These are phyloP conservation scores for Mycena latifolia DNA, from an alignment of 768 basidiomycete species.

Conservation along the genomic window DNA sequence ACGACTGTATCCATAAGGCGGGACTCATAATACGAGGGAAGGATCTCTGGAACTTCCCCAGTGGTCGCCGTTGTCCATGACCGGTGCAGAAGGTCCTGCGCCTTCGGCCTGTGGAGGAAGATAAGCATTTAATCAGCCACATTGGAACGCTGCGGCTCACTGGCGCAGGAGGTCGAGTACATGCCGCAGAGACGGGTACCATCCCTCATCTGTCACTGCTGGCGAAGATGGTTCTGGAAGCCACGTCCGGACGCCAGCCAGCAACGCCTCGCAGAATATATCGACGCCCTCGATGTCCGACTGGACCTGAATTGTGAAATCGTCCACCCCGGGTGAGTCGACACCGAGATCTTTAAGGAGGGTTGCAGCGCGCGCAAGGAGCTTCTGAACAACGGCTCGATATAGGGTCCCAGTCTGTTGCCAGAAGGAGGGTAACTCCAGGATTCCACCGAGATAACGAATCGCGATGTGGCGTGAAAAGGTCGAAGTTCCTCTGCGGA, in stretches of 20 bases:
- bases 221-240: neutral
- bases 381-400: too few relatives aligned
- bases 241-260: neutral
- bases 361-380: too few relatives aligned
- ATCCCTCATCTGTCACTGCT: neutral
- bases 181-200: neutral
- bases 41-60: neutral
- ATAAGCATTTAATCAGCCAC: neutral
- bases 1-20: neutral
- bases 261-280: neutral
- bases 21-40: neutral
- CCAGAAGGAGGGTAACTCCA: too few relatives aligned
- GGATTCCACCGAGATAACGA: too few relatives aligned
- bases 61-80: neutral
- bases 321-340: neutral
- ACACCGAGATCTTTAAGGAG: neutral
- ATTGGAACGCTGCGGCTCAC: neutral
- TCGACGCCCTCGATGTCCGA: neutral
- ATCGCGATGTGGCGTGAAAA: too few relatives aligned
- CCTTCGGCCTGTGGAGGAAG: neutral
- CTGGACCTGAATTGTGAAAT: neutral
- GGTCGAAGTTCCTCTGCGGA: too few relatives aligned
- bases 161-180: conserved; percentile 8
- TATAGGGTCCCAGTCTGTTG: too few relatives aligned
- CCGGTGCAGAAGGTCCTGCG: neutral